Evolutionary conservation across 768 basidiomycete species (phyloP).

Genomic region (Serendipita sp.): DNA sequence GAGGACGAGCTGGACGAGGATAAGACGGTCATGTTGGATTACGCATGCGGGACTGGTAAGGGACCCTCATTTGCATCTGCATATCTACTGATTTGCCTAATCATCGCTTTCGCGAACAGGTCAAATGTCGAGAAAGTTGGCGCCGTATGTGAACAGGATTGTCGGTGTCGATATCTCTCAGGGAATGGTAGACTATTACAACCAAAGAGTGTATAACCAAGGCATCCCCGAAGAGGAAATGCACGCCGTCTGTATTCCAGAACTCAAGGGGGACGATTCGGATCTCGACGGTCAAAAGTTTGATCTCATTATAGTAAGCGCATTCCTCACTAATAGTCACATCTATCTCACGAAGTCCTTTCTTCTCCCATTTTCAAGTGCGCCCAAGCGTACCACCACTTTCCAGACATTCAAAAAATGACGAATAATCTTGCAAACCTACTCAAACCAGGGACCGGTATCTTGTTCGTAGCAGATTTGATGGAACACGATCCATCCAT

Average conservation of each 20-base stretch:
- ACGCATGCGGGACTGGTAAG: slow-evolving; percentile 56
- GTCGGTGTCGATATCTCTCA: slow-evolving; percentile 66
- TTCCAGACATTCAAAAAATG: slow-evolving; percentile 30
- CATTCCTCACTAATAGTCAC: no score
- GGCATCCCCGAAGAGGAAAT: slow-evolving; percentile 35
- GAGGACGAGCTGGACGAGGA: slow-evolving; percentile 37
- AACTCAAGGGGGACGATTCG: slow-evolving; percentile 20
- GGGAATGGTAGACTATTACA: slow-evolving; percentile 50
- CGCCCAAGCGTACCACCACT: slow-evolving; percentile 46
- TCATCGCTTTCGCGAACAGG: slow-evolving; percentile 24
- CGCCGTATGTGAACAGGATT: slow-evolving; percentile 41
- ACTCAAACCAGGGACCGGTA: slow-evolving; percentile 41
- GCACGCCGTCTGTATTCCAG: slow-evolving; percentile 4
- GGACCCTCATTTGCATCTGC: no score
- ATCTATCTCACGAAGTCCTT: neutral
- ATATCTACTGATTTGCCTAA: no score
- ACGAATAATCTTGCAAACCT: slow-evolving; percentile 38
- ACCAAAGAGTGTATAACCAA: slow-evolving; percentile 37
- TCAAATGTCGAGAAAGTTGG: slow-evolving; percentile 42
- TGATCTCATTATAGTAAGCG: slow-evolving; percentile 55
- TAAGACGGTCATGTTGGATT: slow-evolving; percentile 47
- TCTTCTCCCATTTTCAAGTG: slow-evolving; percentile 27
- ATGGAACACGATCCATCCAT: slow-evolving; percentile 15
- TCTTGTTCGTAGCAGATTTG: slow-evolving; percentile 42
- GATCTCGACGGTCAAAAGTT: slow-evolving; percentile 41